Evolutionary conservation across 1,139 yeast species (phyloP), one percentile per base, ranked within the genome.

Genomic region (Zygotorulaspora mrakii): DNA sequence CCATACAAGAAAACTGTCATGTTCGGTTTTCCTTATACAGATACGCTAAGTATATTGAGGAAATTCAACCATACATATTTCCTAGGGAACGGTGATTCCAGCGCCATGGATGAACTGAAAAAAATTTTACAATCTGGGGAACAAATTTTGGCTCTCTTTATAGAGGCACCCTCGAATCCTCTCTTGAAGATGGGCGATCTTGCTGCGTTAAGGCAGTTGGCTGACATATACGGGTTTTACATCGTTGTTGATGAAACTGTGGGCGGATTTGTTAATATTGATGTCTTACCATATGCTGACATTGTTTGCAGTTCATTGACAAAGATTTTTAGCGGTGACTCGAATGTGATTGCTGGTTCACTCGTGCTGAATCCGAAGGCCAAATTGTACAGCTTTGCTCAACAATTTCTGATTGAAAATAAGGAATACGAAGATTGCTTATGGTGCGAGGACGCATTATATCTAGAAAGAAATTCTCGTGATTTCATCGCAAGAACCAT

Each of bases 101-200:
- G 68, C 9, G 82, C 94, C 2, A 67, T 91, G 52, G 76, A 72
- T 31, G 77, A 77, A 37, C 66, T 91, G 30, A 94, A 87, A 56
- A 52, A 55, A 10, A 67, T 74, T 29, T 70, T 91, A 44, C 75
- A 71, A 41, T 47, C 66, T 0, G 95, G 95, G 2, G 82, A 76
- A 46, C 66, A 69, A 39, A 76, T 80, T 29, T 70, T 88, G 31
- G 69, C 79, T 50, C 71, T 91, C 27, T 86, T 86, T 59, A 83
- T 96, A 57, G 98, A 94, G 64, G 82, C 94, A 51, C 98, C 98
- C 1, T 83, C 95, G 0, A 89, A 89, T 62, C 97, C 97, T 8
- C 68, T 88, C 45, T 70, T 91, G 50, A 83, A 79, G 55, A 81
- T 95, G 25, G 95, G 96, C 1, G 77, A 91, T 59, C 68, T 91